Evolutionary conservation across 805 yeast genomes (phyloP).

Genomic region (Saccharomycopsis lassenensis): DNA sequence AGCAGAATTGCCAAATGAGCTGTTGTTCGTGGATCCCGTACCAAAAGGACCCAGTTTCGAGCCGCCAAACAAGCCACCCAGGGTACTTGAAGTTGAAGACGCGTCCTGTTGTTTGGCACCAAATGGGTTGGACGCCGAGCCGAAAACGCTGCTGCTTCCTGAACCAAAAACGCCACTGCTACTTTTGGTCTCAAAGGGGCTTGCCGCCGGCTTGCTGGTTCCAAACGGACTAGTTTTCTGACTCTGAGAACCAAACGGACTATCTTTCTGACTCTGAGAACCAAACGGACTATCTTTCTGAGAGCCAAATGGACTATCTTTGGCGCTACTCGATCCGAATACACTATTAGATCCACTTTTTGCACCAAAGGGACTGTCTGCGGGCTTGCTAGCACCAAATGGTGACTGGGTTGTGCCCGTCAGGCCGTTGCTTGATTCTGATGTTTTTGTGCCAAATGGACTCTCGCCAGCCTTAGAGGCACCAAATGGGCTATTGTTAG

Average conservation of each 20-base stretch:
- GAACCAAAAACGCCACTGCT: not conserved
- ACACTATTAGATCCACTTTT: too few species aligned
- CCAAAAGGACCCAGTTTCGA: constrained; percentile 1
- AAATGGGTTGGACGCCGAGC: constrained; percentile 2
- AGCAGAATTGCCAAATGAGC: not conserved
- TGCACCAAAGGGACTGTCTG: too few species aligned
- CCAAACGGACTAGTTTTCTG: not conserved
- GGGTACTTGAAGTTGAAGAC: not conserved
- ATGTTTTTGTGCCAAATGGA: too few species aligned
- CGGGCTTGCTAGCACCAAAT: too few species aligned
- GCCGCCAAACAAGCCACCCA: constrained; percentile 3
- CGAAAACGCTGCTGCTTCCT: not conserved
- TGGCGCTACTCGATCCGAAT: too few species aligned
- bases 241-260: constrained; percentile 1
- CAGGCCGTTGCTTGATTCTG: too few species aligned
- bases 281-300: not conserved
- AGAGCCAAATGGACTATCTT: too few species aligned
- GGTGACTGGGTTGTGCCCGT: too few species aligned
- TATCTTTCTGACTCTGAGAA: not conserved
- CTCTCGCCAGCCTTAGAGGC: too few species aligned
- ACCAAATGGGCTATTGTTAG: too few species aligned
- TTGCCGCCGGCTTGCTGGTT: too few species aligned
- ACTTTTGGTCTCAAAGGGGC: too few species aligned
- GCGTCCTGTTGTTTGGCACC: not conserved
- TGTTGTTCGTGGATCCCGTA: not conserved